These are phyloP conservation scores for Bacidia rubella DNA, from an alignment of 495 filamentous ascomycete species.

Conservation along the genomic window DNA sequence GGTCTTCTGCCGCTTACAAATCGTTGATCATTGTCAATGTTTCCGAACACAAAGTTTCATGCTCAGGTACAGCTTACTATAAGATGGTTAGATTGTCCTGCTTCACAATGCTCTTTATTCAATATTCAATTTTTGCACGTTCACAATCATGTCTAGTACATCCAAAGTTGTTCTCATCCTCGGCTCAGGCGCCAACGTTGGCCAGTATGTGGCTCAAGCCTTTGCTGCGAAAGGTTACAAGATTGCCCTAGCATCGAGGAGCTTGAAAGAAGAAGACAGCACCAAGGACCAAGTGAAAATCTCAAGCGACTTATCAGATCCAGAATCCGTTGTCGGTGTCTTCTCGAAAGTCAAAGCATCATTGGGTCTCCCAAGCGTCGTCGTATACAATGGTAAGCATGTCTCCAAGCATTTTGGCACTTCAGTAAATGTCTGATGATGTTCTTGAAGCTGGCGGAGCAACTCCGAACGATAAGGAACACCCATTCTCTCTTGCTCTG, in stretches of 20 bases:
- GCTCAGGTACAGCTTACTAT: no score
- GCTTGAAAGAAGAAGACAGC: constrained; percentile 21
- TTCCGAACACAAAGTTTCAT: no score
- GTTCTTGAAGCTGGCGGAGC: constrained; percentile 12
- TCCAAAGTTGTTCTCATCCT: constrained; percentile 31
- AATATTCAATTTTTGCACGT: no score
- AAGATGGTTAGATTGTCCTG: no score
- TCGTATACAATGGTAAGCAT: constrained; percentile 34
- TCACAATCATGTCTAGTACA: neutral
- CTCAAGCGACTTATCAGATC: constrained; percentile 28
- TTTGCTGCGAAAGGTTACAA: constrained; percentile 36
- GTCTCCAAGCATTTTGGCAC: neutral
- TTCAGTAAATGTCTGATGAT: neutral
- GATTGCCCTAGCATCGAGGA: constrained; percentile 28
- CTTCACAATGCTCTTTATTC: no score
- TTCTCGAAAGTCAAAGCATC: constrained; percentile 28
- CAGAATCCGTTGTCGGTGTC: constrained; percentile 21
- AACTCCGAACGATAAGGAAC: constrained; percentile 15
- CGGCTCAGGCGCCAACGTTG: constrained; percentile 32
- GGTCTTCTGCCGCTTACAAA: no score
- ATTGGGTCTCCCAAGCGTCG: constrained; percentile 32
- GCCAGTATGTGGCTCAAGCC: constrained; percentile 21
- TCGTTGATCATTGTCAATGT: no score
- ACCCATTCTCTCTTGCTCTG: constrained; percentile 26
- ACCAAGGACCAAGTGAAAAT: constrained; percentile 26